These are phyloP conservation scores for Aegilops speltoides DNA, from an alignment of 176 grass and related monocot species.

Conservation along the genomic window DNA sequence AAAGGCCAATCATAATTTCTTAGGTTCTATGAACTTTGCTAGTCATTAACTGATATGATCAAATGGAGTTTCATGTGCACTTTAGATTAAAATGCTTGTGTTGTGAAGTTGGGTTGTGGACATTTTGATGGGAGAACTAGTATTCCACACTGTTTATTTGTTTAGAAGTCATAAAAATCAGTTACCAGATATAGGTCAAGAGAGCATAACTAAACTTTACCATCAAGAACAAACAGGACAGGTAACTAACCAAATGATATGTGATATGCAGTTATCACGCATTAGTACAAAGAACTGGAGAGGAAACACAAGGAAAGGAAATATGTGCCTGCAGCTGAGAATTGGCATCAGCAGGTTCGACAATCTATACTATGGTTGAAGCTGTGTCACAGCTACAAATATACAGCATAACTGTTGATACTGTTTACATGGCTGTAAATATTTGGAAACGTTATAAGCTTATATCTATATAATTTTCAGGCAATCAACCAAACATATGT, in stretches of 20 bases:
- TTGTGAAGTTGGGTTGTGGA: not conserved
- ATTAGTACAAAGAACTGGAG: not conserved
- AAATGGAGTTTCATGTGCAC: not conserved
- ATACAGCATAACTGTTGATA: not conserved
- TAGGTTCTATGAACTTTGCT: too few species aligned
- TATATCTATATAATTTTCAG: not conserved
- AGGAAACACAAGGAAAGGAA: not conserved
- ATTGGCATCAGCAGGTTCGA: not conserved
- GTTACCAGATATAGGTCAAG: slow-evolving; percentile 2
- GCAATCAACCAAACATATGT: not conserved
- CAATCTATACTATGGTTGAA: not conserved
- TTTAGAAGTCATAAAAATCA: not conserved
- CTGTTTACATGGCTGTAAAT: not conserved
- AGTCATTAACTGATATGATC: too few species aligned
- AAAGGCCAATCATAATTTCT: too few species aligned
- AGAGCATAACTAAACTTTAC: not conserved
- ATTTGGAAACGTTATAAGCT: not conserved
- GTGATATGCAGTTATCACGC: not conserved
- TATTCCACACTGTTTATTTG: not conserved
- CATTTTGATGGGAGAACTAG: not conserved
- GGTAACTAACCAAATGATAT: not conserved
- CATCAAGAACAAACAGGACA: not conserved
- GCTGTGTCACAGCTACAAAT: not conserved
- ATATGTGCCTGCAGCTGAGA: not conserved
- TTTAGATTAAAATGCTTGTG: not conserved